These are phyloP conservation scores for Cornus suecica DNA, from an alignment of 148 eudicot genomes.

Conservation along the genomic window DNA sequence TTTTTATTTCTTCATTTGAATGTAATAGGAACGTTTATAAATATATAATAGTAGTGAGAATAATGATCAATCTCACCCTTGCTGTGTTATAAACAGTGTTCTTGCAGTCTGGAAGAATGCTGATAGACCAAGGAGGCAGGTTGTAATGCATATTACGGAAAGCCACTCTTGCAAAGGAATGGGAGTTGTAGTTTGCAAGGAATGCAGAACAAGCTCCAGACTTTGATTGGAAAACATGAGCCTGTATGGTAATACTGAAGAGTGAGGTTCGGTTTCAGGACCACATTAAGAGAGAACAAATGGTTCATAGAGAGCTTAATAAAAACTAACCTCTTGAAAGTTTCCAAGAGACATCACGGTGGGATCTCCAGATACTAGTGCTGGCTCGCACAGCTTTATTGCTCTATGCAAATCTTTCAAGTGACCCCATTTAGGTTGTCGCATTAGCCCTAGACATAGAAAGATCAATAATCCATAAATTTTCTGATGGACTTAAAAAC, in stretches of 20 bases:
- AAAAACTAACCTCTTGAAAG: slow-evolving; percentile 58
- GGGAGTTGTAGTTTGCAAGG: slow-evolving; percentile 60
- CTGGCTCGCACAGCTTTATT: slow-evolving; percentile 77
- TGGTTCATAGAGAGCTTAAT: neutral
- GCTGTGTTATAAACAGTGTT: slow-evolving; percentile 76
- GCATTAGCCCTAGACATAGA: slow-evolving; percentile 45
- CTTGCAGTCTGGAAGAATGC: slow-evolving; percentile 93
- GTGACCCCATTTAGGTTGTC: slow-evolving; percentile 88
- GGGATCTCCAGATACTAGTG: slow-evolving; percentile 62
- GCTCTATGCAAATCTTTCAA: slow-evolving; percentile 76
- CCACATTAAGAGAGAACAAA: neutral
- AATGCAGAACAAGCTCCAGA: slow-evolving; percentile 84
- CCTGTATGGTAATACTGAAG: slow-evolving; percentile 30
- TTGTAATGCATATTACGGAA: slow-evolving; percentile 50
- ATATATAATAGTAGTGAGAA: neutral
- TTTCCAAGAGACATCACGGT: slow-evolving; percentile 42
- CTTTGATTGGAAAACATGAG: slow-evolving; percentile 55
- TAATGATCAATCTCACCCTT: slow-evolving; percentile 41
- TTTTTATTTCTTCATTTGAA: neutral
- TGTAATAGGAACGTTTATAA: too few relatives aligned
- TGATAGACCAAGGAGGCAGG: slow-evolving; percentile 84
- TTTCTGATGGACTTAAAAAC: neutral
- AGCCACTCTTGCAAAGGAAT: slow-evolving; percentile 45
- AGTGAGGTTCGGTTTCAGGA: neutral
- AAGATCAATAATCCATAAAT: neutral